Evolutionary conservation across 768 basidiomycete species (phyloP).

Genomic region (Boletus rubroflammeus): DNA sequence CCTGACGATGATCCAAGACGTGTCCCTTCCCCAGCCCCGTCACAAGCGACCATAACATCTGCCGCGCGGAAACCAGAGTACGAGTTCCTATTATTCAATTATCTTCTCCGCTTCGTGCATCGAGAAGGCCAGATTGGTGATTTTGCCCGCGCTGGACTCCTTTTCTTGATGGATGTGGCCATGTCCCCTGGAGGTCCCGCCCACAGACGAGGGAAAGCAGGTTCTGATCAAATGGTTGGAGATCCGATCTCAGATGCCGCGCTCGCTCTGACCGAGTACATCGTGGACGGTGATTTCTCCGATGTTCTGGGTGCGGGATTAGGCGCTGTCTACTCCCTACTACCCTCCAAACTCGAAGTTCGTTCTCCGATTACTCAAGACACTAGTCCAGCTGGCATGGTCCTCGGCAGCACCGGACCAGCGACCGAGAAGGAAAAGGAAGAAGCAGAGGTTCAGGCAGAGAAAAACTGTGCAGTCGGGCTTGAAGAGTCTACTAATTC

Average conservation of each 20-base stretch:
- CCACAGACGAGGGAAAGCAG: conserved; percentile 37
- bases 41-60: conserved; percentile 55
- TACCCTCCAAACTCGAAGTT: conserved; percentile 85
- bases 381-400: conserved; percentile 53
- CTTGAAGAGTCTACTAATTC: conserved; percentile 72
- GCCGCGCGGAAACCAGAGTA: conserved; percentile 75
- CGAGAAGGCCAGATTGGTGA: conserved; percentile 93
- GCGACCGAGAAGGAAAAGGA: conserved; percentile 57
- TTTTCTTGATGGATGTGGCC: conserved; percentile 95
- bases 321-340: conserved; percentile 86
- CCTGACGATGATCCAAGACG: conserved; percentile 16
- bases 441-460: conserved; percentile 47
- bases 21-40: conserved; percentile 56
- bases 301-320: conserved; percentile 93
- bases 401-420: conserved; percentile 61
- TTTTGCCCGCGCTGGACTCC: conserved; percentile 84
- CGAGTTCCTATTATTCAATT: conserved; percentile 94
- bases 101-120: conserved; percentile 91
- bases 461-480: conserved; percentile 56
- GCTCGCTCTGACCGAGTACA: conserved; percentile 85
- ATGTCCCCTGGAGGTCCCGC: conserved; percentile 72
- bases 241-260: conserved; percentile 86
- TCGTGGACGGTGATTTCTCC: conserved; percentile 97
- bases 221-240: conserved; percentile 13
- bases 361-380: conserved; percentile 42